Conservation (phyloP, 2,329 filamentous ascomycete species). For the Aspergillus costaricaensis region DNA sequence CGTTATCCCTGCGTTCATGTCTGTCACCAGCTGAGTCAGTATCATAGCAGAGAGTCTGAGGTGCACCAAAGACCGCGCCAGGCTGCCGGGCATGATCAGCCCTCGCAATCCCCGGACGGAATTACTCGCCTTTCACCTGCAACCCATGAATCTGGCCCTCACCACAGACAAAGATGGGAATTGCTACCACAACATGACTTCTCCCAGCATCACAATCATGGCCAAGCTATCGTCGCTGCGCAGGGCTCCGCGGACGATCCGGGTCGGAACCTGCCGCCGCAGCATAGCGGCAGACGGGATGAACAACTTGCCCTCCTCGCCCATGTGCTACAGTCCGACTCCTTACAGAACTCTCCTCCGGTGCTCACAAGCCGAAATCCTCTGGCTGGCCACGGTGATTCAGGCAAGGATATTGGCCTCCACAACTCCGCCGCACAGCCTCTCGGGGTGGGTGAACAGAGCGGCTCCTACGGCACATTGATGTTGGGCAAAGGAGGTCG, state of each 20-base stretch:
- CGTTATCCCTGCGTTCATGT: not conserved
- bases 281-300: not conserved
- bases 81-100: not conserved
- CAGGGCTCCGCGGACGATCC: not conserved
- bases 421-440: not conserved
- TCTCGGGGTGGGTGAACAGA: not conserved
- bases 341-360: not conserved
- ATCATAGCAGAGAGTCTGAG: not conserved
- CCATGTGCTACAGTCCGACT: not conserved
- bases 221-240: not conserved
- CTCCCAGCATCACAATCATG: not conserved
- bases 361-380: not conserved
- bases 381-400: not conserved
- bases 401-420: not conserved
- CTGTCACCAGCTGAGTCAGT: not conserved
- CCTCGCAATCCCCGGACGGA: not conserved
- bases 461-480: conserved; percentile 7
- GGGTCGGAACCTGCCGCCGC: not conserved
- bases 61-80: not conserved
- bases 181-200: not conserved
- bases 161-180: not conserved
- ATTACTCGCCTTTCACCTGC: not conserved
- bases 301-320: conserved; percentile 4
- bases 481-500: conserved; percentile 7
- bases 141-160: not conserved